Conservation (phyloP, 2,329 filamentous ascomycete species). For the Parastagonospora avenae region DNA sequence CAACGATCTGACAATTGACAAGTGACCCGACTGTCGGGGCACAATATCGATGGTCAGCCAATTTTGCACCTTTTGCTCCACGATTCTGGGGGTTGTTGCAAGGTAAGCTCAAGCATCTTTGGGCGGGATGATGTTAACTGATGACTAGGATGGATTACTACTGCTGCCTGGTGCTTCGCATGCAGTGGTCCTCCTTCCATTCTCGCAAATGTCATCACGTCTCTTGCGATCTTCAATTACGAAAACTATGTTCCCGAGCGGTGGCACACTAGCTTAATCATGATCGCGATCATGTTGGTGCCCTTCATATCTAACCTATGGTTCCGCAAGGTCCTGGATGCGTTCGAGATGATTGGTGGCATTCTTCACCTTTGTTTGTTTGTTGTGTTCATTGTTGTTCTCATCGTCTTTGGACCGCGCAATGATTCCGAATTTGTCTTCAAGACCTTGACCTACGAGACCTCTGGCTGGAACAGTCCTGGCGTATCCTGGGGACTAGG, state of each 20-base stretch:
- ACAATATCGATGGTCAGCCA: slow-evolving; percentile 40
- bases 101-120: slow-evolving; percentile 30
- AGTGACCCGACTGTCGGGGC: slow-evolving; percentile 41
- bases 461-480: slow-evolving; percentile 48
- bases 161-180: slow-evolving; percentile 45
- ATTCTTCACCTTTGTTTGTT: slow-evolving; percentile 56
- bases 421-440: slow-evolving; percentile 51
- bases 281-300: slow-evolving; percentile 50
- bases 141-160: slow-evolving; percentile 49
- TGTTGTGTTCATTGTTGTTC: slow-evolving; percentile 54
- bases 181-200: slow-evolving; percentile 33
- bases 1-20: neutral
- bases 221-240: slow-evolving; percentile 45
- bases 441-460: slow-evolving; percentile 50
- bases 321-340: slow-evolving; percentile 51
- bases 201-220: slow-evolving; percentile 29
- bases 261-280: slow-evolving; percentile 58
- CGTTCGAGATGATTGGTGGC: slow-evolving; percentile 53
- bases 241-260: slow-evolving; percentile 42
- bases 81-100: slow-evolving; percentile 38
- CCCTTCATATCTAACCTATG: slow-evolving; percentile 52
- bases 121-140: neutral
- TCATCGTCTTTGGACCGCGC: slow-evolving; percentile 50
- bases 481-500: slow-evolving; percentile 52
- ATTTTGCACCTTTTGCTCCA: slow-evolving; percentile 28